phyloP scores from a whole-genome alignment of 805 yeast species.

The Schwanniomyces sp. region DNA sequence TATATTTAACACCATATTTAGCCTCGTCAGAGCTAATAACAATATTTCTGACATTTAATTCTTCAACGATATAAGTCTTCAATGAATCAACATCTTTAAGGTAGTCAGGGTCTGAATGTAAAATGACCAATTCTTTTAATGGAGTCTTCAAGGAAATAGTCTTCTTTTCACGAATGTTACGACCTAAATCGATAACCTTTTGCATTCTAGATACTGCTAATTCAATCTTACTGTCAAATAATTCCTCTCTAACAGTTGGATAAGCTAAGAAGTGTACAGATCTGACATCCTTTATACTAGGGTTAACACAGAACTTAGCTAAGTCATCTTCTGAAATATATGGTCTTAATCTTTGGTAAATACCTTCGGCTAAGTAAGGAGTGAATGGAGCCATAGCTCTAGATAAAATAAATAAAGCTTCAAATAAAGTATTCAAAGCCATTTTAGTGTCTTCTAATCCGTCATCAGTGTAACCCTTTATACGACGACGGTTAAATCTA shows the following conservation, averaged over 20 bases:
- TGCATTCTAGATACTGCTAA: conserved; percentile 94
- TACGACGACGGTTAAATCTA: conserved; percentile 95
- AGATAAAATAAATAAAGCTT: conserved; percentile 81
- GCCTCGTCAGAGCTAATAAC: conserved; percentile 88
- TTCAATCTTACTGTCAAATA: conserved; percentile 81
- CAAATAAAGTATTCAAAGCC: conserved; percentile 89
- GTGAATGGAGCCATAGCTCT: conserved; percentile 99
- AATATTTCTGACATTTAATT: conserved; percentile 86
- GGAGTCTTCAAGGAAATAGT: conserved; percentile 94
- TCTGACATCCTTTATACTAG: conserved; percentile 57
- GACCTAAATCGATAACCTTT: conserved; percentile 91
- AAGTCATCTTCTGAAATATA: conserved; percentile 62
- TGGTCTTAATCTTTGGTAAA: conserved; percentile 72
- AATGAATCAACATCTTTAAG: conserved; percentile 76
- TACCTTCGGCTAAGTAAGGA: conserved; percentile 90
- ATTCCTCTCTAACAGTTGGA: conserved; percentile 79
- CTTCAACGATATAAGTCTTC: conserved; percentile 80
- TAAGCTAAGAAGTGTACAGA: conserved; percentile 94
- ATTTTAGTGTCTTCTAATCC: conserved; percentile 81
- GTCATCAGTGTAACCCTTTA: conserved; percentile 79
- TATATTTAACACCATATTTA: conserved; percentile 87
- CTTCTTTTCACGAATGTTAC: conserved; percentile 96
- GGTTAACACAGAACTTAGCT: conserved; percentile 37
- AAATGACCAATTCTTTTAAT: conserved; percentile 78
- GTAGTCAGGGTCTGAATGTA: conserved; percentile 76